Evolutionary conservation across 176 grass and related monocot genomes (phyloP).

Genomic region (Dendrocalamus sinicus): DNA sequence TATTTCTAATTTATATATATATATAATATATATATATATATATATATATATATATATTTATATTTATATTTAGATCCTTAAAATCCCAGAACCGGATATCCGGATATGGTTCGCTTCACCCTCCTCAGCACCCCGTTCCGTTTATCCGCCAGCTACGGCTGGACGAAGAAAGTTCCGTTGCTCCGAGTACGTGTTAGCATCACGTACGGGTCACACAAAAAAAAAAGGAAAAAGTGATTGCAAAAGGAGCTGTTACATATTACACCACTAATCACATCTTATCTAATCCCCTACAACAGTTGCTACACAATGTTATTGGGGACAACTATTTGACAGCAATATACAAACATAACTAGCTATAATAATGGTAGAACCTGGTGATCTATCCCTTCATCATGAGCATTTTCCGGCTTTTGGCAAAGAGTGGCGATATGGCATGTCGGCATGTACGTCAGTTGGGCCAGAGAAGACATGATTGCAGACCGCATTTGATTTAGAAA

Average conservation of each 20-base stretch:
- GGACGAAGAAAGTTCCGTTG: background rate
- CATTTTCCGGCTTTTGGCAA: background rate
- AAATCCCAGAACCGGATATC: too few relatives aligned
- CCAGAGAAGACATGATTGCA: background rate
- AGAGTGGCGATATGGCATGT: background rate
- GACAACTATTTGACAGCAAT: background rate
- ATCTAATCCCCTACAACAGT: background rate
- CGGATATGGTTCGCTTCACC: constrained; percentile 13
- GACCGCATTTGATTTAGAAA: background rate
- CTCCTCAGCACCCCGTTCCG: background rate
- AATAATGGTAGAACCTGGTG: background rate
- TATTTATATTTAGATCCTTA: too few relatives aligned
- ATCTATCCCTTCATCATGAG: background rate
- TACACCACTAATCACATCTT: background rate
- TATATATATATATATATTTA: too few relatives aligned
- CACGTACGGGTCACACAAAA: too few relatives aligned
- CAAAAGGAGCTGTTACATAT: too few relatives aligned
- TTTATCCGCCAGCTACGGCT: background rate
- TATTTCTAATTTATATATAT: too few relatives aligned
- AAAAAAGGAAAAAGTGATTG: too few relatives aligned
- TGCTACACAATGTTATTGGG: background rate
- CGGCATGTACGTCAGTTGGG: constrained; percentile 9
- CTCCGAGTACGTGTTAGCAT: background rate
- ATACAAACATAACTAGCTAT: background rate
- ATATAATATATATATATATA: too few relatives aligned